Evolutionary conservation across 495 filamentous ascomycete species (phyloP).

Genomic region (Penicillium bialowiezense): DNA sequence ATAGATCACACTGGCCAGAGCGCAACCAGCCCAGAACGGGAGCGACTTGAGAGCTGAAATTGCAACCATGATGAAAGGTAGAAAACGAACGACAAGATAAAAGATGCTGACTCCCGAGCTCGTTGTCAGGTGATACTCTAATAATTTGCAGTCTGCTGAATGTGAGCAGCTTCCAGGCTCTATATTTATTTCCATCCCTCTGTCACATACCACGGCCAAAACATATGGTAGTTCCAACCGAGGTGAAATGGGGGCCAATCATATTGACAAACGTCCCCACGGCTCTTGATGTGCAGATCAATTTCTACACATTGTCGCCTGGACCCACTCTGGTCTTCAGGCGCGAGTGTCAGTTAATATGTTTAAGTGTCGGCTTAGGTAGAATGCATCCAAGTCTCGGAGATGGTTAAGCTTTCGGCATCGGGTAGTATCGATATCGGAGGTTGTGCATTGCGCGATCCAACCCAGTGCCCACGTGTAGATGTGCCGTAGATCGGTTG

Average conservation of each 20-base stretch:
- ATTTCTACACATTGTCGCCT: not conserved
- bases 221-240: not conserved
- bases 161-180: not conserved
- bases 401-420: not conserved
- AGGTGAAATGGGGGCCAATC: not conserved
- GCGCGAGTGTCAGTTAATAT: not conserved
- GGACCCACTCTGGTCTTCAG: not conserved
- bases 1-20: conserved; percentile 44
- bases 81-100: too few relatives aligned
- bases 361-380: not conserved
- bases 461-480: conserved; percentile 1
- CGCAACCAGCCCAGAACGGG: conserved; percentile 40
- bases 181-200: not conserved
- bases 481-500: not conserved
- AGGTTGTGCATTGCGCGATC: not conserved
- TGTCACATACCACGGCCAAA: not conserved
- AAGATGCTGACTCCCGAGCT: too few relatives aligned
- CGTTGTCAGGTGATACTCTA: too few relatives aligned
- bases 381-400: not conserved
- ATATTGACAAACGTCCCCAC: not conserved
- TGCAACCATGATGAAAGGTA: conserved; percentile 14
- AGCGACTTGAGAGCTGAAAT: conserved; percentile 20
- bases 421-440: not conserved
- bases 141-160: not conserved
- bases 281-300: not conserved